A percentile compares a stretch with the other conserved stretches of the same genome.
Evolutionary conservation across 1,284 basidiomycete genomes (phyloP).

Genomic region (Marasmius fiardii): DNA sequence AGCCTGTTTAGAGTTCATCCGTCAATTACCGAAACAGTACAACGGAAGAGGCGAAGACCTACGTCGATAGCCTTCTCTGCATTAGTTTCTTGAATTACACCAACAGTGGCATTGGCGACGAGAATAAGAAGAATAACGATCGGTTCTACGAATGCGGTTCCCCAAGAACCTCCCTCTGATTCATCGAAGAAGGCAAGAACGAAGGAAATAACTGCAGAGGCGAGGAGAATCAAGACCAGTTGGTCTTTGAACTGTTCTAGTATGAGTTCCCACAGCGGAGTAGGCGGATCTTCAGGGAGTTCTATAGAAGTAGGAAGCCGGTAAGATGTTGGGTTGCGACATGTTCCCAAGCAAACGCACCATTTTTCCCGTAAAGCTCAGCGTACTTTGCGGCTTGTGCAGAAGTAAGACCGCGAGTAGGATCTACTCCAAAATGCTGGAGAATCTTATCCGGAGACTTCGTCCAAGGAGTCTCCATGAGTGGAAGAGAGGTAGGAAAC

Average conservation of each 20-base stretch:
- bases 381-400: slow-evolving; percentile 70
- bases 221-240: slow-evolving; percentile 91
- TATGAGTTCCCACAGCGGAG: slow-evolving; percentile 91
- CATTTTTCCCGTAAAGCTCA: slow-evolving; percentile 82
- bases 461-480: slow-evolving; percentile 75
- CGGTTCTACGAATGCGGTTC: slow-evolving; percentile 89
- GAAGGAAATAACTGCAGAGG: slow-evolving; percentile 88
- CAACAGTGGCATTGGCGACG: slow-evolving; percentile 90
- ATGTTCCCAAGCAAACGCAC: slow-evolving; percentile 37
- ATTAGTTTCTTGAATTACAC: slow-evolving; percentile 92
- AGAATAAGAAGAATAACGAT: slow-evolving; percentile 91
- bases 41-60: slow-evolving; percentile 27
- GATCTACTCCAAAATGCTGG: slow-evolving; percentile 62
- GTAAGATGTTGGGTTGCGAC: slow-evolving; percentile 5
- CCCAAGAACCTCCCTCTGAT: slow-evolving; percentile 59
- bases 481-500: slow-evolving; percentile 21
- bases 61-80: slow-evolving; percentile 96
- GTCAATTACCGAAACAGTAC: slow-evolving; percentile 8
- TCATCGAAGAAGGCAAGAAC: slow-evolving; percentile 85
- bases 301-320: slow-evolving; percentile 40
- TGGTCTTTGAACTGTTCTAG: slow-evolving; percentile 98
- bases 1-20: slow-evolving; percentile 50
- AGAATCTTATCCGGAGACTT: slow-evolving; percentile 59
- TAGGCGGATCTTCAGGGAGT: slow-evolving; percentile 86
- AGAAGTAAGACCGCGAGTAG: slow-evolving; percentile 50